A percentile compares a stretch with the other conserved stretches of the same genome.
Evolutionary conservation across 1,284 basidiomycete genomes (phyloP).

Genomic region (Heliocybe sulcata): DNA sequence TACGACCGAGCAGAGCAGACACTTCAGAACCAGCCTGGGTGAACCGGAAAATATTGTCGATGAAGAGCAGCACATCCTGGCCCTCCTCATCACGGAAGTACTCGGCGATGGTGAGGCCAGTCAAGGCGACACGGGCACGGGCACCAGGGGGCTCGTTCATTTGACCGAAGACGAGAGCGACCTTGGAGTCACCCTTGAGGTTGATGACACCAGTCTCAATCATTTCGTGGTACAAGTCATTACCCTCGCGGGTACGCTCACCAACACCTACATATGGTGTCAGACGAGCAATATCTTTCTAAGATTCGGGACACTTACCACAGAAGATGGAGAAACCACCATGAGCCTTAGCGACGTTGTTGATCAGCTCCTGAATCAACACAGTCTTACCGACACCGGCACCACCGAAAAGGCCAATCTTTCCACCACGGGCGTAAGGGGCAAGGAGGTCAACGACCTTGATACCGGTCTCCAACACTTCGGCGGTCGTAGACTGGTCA

Average conservation of each 20-base stretch:
- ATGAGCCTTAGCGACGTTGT: slow-evolving; percentile 99
- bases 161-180: slow-evolving; percentile 99
- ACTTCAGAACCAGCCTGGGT: slow-evolving; percentile 99
- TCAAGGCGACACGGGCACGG: slow-evolving; percentile 99
- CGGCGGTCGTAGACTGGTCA: slow-evolving; percentile 96
- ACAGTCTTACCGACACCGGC: slow-evolving; percentile 99
- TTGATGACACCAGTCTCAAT: slow-evolving; percentile 99
- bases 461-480: slow-evolving; percentile 99
- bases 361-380: slow-evolving; percentile 98
- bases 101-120: slow-evolving; percentile 97
- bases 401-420: slow-evolving; percentile 99
- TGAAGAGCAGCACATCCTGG: slow-evolving; percentile 99
- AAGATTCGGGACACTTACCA: slow-evolving; percentile 43
- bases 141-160: slow-evolving; percentile 99
- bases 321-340: slow-evolving; percentile 99
- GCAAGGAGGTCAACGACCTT: slow-evolving; percentile 99
- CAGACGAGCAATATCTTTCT: background rate
- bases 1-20: slow-evolving; percentile 99
- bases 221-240: slow-evolving; percentile 99
- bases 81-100: slow-evolving; percentile 99
- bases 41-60: slow-evolving; percentile 99
- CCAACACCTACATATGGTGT: slow-evolving; percentile 69
- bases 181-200: slow-evolving; percentile 97
- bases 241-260: slow-evolving; percentile 99
- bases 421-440: slow-evolving; percentile 99